Evolutionary conservation across 179 eudicot genomes (phyloP), one percentile per base, ranked within the genome.

Genomic region (Corrigiola litoralis): DNA sequence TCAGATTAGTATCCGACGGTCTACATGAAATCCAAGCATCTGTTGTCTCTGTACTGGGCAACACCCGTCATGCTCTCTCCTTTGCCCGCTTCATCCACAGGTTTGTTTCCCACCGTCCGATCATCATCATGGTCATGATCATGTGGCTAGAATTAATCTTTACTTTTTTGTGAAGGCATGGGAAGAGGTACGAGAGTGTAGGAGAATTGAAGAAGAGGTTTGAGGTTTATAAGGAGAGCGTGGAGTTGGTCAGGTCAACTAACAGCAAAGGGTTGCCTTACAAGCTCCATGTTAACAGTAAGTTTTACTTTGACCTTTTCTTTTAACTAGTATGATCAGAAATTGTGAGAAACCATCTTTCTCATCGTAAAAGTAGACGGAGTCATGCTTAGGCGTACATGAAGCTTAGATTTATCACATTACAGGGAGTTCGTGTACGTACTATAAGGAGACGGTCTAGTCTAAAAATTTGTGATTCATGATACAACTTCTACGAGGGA

Each of bases 81-180:
- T 94, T 94, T 63, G 96, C 96, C 34, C 90, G 94, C 36, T 94
- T 84, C 59, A 82, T 85, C 55, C 79, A 76, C 63, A 80, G 90
- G 98, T 92, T 41, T 0, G 10, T 10, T 16, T 29, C 32, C 18
- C 17, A 12, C 58, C 46, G 13, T 32, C 28, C 27, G 21, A 24
- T 45, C 14, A 17, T 16, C 28, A 5, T 52, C 14, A 23, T 24
- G 34, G 2, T 21, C 6, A 21, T 36, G 33, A 27, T 28, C 51
- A 50, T 53, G 40, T 37, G 3, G 18, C 36, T 34, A 28, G 16
- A 3, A 14, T 65, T 52, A 45, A 18, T 1, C 8, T 1, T 3
- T 45, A 1, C 4, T 21, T 25, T 50, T 24, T 31, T 4, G 0
- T 28, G 10, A 17, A 94, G 99, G 88, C 87, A 81, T 55, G 96